phyloP scores from a whole-genome alignment of 148 eudicot genomes.

The Spergularia marina region DNA sequence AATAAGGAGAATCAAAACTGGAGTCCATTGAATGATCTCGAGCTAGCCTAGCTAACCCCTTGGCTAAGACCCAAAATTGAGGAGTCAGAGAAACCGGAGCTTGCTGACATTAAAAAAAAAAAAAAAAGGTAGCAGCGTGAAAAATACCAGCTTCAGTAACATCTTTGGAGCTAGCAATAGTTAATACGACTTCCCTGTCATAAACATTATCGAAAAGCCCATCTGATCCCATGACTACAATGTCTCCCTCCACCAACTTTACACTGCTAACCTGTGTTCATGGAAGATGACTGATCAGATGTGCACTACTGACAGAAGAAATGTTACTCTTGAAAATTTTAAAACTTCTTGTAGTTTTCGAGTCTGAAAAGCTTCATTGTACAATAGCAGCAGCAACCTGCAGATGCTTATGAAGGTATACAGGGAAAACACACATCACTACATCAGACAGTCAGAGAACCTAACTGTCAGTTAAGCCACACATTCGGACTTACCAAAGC shows the following conservation, averaged over 20 bases:
- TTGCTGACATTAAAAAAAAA: not conserved
- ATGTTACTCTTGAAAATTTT: too few species aligned
- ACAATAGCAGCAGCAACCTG: not conserved
- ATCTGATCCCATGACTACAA: slow-evolving; percentile 83
- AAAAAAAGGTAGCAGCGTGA: not conserved
- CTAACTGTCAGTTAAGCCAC: not conserved
- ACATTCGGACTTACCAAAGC: slow-evolving; percentile 53
- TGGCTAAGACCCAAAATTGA: slow-evolving; percentile 52
- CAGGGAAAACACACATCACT: not conserved
- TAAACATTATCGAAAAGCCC: slow-evolving; percentile 93
- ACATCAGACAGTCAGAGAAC: not conserved
- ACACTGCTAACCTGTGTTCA: slow-evolving; percentile 61
- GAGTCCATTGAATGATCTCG: slow-evolving; percentile 63
- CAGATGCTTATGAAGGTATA: not conserved
- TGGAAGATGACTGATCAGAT: not conserved
- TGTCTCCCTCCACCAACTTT: slow-evolving; percentile 65
- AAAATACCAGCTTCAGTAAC: slow-evolving; percentile 70
- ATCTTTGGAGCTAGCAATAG: slow-evolving; percentile 41
- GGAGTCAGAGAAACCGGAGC: slow-evolving; percentile 22
- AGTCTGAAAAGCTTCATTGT: too few species aligned
- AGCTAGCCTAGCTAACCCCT: slow-evolving; percentile 88
- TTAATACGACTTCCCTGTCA: slow-evolving; percentile 59
- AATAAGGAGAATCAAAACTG: slow-evolving; percentile 79
- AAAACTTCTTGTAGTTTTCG: too few species aligned
- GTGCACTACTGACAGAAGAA: not conserved